Evolutionary conservation across 2,329 filamentous ascomycete genomes (phyloP).

Genomic region (Cordyceps cateniannulata): DNA sequence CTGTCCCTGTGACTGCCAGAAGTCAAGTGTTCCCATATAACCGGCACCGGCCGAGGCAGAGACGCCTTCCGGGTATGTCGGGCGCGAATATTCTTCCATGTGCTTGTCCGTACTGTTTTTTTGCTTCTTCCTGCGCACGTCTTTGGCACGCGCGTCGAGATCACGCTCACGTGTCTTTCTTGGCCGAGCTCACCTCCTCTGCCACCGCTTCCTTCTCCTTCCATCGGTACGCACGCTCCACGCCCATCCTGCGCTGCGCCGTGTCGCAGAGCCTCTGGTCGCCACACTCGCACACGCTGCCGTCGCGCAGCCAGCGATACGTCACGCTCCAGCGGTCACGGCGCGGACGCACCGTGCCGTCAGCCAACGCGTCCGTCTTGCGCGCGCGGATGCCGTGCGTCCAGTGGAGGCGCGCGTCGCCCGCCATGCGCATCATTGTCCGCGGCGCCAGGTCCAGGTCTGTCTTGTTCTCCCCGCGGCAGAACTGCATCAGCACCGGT

Average conservation of each 20-base stretch:
- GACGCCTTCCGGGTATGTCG: background rate
- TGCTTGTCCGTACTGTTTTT: too few relatives aligned
- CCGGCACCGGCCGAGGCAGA: background rate
- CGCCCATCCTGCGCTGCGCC: slow-evolving; percentile 37
- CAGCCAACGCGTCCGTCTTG: slow-evolving; percentile 42
- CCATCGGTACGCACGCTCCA: slow-evolving; percentile 46
- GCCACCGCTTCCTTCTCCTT: slow-evolving; percentile 20
- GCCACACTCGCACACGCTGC: slow-evolving; percentile 43
- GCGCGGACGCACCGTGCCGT: slow-evolving; percentile 38
- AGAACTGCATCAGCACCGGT: slow-evolving; percentile 39
- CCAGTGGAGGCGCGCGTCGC: slow-evolving; percentile 46
- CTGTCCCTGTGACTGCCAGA: too few relatives aligned
- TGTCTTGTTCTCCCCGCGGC: slow-evolving; percentile 22
- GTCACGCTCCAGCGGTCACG: slow-evolving; percentile 48
- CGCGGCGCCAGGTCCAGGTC: slow-evolving; percentile 42
- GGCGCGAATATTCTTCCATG: too few relatives aligned
- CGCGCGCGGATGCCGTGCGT: slow-evolving; percentile 49
- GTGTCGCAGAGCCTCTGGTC: slow-evolving; percentile 44
- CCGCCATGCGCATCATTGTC: slow-evolving; percentile 45
- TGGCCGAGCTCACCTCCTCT: background rate
- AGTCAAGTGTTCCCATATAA: background rate
- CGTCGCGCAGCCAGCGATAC: slow-evolving; percentile 44
- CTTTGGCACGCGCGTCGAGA: background rate
- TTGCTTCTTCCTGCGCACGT: background rate
- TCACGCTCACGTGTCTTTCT: background rate